A percentile compares a stretch with the other conserved stretches of the same genome.
Conservation (phyloP, 176 grass and related monocot genomes). For the Zizania latifolia region DNA sequence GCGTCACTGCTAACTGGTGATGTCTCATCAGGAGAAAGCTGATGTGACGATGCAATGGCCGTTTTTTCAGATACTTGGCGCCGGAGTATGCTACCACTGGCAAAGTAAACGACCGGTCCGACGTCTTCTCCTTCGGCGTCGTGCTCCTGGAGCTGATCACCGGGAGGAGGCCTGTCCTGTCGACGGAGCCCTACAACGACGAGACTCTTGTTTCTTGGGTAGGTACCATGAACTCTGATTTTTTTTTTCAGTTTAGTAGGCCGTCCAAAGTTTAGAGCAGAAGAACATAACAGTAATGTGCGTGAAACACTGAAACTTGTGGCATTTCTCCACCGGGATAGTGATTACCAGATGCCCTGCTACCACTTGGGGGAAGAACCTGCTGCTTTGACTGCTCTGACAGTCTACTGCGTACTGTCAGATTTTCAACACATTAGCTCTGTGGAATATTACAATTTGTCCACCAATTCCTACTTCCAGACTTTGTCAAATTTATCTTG, state of each 20-base stretch:
- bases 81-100: constrained; percentile 51
- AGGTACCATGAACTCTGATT: background rate
- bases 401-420: background rate
- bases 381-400: background rate
- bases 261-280: background rate
- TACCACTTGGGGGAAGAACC: too few species aligned
- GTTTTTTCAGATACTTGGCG: constrained; percentile 45
- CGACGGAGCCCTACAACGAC: constrained; percentile 23
- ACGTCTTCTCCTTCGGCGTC: constrained; percentile 65
- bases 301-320: background rate
- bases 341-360: background rate
- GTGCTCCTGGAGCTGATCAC: constrained; percentile 67
- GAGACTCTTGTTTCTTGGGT: constrained; percentile 46
- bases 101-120: constrained; percentile 51
- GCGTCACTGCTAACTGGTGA: too few species aligned
- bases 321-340: background rate
- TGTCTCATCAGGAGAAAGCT: background rate
- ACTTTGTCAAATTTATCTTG: background rate
- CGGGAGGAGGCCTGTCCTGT: constrained; percentile 44
- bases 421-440: background rate
- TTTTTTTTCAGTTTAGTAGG: background rate
- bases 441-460: background rate
- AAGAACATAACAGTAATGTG: background rate
- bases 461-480: background rate
- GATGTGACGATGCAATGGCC: background rate